Evolutionary conservation across 164 flowering plant genomes (phyloP), one percentile per base, ranked within the genome.

Genomic region (Chloranthus sessilifolius): DNA sequence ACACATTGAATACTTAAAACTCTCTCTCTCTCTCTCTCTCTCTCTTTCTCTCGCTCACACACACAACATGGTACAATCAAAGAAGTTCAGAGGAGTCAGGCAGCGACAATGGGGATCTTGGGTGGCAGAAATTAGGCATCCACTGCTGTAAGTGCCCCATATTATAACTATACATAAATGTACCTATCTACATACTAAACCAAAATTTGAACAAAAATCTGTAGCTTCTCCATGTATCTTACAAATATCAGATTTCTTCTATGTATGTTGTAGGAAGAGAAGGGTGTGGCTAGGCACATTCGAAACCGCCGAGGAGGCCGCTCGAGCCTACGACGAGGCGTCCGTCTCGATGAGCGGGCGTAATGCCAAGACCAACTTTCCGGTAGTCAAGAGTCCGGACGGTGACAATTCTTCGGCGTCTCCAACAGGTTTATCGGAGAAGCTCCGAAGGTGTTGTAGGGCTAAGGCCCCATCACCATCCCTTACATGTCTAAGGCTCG

Each of bases 61-160:
- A n/a, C n/a, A n/a, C n/a, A 57, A 44, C 47, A 80, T 81, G 88
- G 84, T 78, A 72, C 75, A 66, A 30, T 49, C 78, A 21, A 83
- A 70, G 72, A 83, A 80, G 74, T 83, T 74, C 78, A 65, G 84
- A 71, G 86, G 90, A n/a, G 90, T 82, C 65, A 73, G 90, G 67
- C 90, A 82, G 29, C 80, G 90, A 39, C 82, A 78, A 52, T 82
- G 90, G 90, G 90, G 90, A 69, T 82, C 90, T 6, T 82, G 90
- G 90, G 90, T 82, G 25, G 75, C 86, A 5, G 90, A 82, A 47
- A 82, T 82, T 52, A 83, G 90, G 48, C 90, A 82, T 54, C 90
- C 90, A 6, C 53, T 82, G 21, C 69, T 82, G 90, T 82, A 76
- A 50, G 22, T 16, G n/a, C n/a, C n/a, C n/a, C n/a, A n/a, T n/a